A percentile compares a stretch with the other conserved stretches of the same genome.
Evolutionary conservation across 164 flowering plant species (phyloP).

Genomic region (Sextonia rubra): DNA sequence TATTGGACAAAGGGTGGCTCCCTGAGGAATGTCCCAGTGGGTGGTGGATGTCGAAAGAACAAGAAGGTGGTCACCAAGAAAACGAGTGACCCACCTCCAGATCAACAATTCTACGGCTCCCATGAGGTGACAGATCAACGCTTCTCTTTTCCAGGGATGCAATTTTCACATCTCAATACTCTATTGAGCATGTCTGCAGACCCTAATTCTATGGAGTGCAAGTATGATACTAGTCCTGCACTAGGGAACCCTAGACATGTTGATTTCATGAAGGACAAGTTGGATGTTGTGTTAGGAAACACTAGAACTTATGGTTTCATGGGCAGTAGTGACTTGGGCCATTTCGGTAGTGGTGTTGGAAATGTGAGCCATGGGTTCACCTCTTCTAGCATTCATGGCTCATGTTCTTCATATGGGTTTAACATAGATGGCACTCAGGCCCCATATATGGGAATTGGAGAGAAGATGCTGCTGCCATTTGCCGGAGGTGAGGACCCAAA

Average conservation of each 20-base stretch:
- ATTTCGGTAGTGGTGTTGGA: neutral
- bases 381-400: conserved; percentile 24
- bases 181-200: conserved; percentile 18
- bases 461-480: conserved; percentile 29
- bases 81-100: conserved; percentile 17
- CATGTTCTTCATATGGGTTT: conserved; percentile 6
- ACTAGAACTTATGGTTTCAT: conserved; percentile 35
- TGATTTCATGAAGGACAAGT: conserved; percentile 25
- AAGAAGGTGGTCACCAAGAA: conserved; percentile 43
- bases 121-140: conserved; percentile 38
- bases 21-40: conserved; percentile 72
- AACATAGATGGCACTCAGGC: conserved; percentile 12
- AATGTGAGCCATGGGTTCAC: conserved; percentile 25
- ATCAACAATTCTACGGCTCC: conserved; percentile 13
- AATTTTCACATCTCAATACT: conserved; percentile 33
- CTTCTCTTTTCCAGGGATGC: conserved; percentile 39
- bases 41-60: conserved; percentile 74
- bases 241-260: conserved; percentile 28
- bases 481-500: conserved; percentile 15
- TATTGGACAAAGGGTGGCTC: conserved; percentile 86
- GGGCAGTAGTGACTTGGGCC: conserved; percentile 20
- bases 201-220: conserved; percentile 16
- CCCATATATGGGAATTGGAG: conserved; percentile 9
- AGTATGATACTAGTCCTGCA: neutral
- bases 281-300: conserved; percentile 23